Base-by-base conservation (phyloP, 2,329 filamentous ascomycete genomes). In the Fusarium ambrosium region DNA sequence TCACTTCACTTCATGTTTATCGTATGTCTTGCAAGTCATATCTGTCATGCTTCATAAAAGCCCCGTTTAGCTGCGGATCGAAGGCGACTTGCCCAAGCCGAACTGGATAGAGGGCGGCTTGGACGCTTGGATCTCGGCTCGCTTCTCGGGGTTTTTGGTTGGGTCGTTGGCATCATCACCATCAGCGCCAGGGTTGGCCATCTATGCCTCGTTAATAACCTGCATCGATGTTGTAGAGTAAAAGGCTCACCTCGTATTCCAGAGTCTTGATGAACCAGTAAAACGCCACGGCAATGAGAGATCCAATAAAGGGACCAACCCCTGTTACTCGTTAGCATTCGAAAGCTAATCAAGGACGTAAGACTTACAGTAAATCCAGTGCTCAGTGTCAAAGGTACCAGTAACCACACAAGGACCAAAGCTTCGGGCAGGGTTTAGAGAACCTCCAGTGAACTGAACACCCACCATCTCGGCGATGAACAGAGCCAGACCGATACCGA, bases 401-500 rank as follows among this genome's bases (percentile, higher is more conserved):
- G 82, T 84, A 22, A 86, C 81, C 34, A 87, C 85, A 71, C 82
- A 85, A 2, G 86, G 86, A 2, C 85, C 86, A 62, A 88, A 84
- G 53, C 83, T 84, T 51, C 86, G 82, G 20, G 85, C 83, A 10
- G 86, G 86, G 71, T 88, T 88, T 18, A 88, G 79, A 5, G 85
- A 86, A 36, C 84, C 86, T 43, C 87, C 86, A 11, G 87, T 88
- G 68, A 85, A 88, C 71, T 85, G 85, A 20, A 88, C 82, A 34
- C 86, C 86, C 6, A 83, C 83, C 70, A 88, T 78, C 70, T 87
- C 83, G 4, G 82, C 81, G 41, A 87, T 83, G 76, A 87, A 87
- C 6, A 87, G 78, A 16, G 85, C 82, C 66, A 87, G 77, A 3
- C 85, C 85, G 53, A 88, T 87, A 6, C 86, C 86, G 2, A 88